Conservation (phyloP, 805 yeast genomes). For the Wickerhamiella sorbophila region DNA sequence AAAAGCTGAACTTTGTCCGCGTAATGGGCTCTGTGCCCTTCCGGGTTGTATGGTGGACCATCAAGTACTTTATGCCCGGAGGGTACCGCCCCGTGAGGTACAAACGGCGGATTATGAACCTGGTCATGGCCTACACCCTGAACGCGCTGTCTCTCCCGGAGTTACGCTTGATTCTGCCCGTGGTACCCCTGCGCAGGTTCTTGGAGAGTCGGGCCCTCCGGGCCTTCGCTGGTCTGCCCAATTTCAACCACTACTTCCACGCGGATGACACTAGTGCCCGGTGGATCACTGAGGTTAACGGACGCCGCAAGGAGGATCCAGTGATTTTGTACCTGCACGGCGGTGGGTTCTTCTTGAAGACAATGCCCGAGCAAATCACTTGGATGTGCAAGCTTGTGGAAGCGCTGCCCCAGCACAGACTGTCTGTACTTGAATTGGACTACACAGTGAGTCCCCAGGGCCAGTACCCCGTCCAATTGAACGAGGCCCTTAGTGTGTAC, state of each 20-base stretch:
- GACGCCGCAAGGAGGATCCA: conserved; percentile 16
- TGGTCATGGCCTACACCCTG: neutral
- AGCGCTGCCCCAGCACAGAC: conserved; percentile 4
- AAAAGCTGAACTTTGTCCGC: neutral
- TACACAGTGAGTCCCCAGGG: conserved; percentile 20
- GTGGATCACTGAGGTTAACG: conserved; percentile 17
- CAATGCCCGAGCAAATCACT: conserved; percentile 11
- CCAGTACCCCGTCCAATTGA: conserved; percentile 20
- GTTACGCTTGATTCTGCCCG: neutral
- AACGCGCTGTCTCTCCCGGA: neutral
- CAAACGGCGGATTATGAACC: neutral
- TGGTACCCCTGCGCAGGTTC: neutral
- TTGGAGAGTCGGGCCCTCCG: neutral
- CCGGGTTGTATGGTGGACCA: neutral
- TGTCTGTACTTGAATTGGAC: conserved; percentile 20
- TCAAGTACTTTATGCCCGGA: neutral
- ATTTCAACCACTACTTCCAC: conserved; percentile 10
- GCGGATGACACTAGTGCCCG: conserved; percentile 12
- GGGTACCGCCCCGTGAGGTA: neutral
- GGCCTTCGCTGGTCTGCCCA: conserved; percentile 2
- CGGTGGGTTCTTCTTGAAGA: conserved; percentile 18
- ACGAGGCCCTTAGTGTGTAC: conserved; percentile 16
- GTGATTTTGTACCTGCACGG: conserved; percentile 20
- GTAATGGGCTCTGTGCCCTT: neutral
- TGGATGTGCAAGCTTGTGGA: conserved; percentile 11